Evolutionary conservation across 768 basidiomycete species (phyloP), one percentile per base, ranked within the genome.

Genomic region (Arthromyces matolae): DNA sequence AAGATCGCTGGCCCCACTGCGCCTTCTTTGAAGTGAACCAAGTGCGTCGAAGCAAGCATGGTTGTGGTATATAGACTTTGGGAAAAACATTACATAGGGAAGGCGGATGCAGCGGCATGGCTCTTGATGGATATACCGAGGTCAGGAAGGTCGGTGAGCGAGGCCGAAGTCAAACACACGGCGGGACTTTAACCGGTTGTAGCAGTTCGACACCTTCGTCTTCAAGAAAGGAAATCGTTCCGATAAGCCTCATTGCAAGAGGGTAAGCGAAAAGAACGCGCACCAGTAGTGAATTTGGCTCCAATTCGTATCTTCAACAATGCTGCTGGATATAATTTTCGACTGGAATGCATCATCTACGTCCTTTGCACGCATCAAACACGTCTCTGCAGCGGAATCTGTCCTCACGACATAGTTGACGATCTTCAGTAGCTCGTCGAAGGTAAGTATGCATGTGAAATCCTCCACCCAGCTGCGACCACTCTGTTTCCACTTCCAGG

Each of bases 401-500:
- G 76, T 77, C 36, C 58, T 55, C 8, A 76, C 59, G n/a, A 67
- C 54, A 54, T 76, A 70, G 39, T 57, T 66, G 37, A 64, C 55
- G 22, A 78, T 73, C 54, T 73, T 74, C 53, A 68, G 51, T 14
- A 56, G 39, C 24, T 77, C 75, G 52, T 78, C 75, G 48, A 66
- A 77, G 8, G 65, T 66, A 33, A 78, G 59, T 1, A 68, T 71
- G 61, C 74, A 76, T 14, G 61, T 67, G 48, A 76, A 74, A 33
- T 76, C 71, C 47, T 78, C 76, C 12, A 53, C 63, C 70, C 71
- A 78, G n/a, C 61, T 57, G 13, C 66, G 60, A 13, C 71, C 68
- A 49, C 72, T 76, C 37, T 61, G 55, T 42, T 65, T 69, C 76
- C 76, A 78, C 36, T 61, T 72, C 76, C 76, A 78, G 4, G 55